Conservation (phyloP, 2,329 filamentous ascomycete species). For the Hymenoscyphus infarciens region DNA sequence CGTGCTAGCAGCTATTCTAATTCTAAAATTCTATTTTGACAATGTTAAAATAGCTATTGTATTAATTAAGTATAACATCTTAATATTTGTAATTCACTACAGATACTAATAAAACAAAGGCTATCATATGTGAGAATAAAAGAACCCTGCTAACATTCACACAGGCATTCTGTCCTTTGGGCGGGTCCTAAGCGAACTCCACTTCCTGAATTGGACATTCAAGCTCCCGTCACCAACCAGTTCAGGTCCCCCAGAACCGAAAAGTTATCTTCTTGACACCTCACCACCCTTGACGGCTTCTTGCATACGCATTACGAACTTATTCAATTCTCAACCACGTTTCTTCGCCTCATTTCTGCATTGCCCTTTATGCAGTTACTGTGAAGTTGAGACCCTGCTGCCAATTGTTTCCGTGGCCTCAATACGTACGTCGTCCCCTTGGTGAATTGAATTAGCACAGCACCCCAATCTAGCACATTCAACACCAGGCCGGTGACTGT, state of each 20-base stretch:
- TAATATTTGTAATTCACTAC: too few species aligned
- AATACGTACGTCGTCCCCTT: slow-evolving; percentile 8
- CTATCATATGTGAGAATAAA: too few species aligned
- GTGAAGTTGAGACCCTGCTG: slow-evolving; percentile 22
- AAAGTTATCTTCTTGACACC: slow-evolving; percentile 5
- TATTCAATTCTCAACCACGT: slow-evolving; percentile 9
- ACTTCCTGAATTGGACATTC: too few species aligned
- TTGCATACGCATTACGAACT: slow-evolving; percentile 21
- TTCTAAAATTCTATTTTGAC: background rate
- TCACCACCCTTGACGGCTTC: slow-evolving; percentile 16
- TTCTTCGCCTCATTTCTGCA: slow-evolving; percentile 13
- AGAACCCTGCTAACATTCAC: too few species aligned
- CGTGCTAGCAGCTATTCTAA: background rate
- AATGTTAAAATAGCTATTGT: too few species aligned
- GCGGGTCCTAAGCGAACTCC: too few species aligned
- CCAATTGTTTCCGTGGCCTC: slow-evolving; percentile 30
- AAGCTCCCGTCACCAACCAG: too few species aligned
- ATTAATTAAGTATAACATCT: too few species aligned
- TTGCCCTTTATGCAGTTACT: slow-evolving; percentile 30
- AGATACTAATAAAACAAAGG: too few species aligned
- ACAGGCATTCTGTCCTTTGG: too few species aligned
- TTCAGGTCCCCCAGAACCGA: background rate
- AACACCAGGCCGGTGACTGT: background rate
- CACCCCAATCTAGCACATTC: background rate
- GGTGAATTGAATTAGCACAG: background rate